Evolutionary conservation across 2,329 filamentous ascomycete genomes (phyloP).

Genomic region (Aspergillus terreus): DNA sequence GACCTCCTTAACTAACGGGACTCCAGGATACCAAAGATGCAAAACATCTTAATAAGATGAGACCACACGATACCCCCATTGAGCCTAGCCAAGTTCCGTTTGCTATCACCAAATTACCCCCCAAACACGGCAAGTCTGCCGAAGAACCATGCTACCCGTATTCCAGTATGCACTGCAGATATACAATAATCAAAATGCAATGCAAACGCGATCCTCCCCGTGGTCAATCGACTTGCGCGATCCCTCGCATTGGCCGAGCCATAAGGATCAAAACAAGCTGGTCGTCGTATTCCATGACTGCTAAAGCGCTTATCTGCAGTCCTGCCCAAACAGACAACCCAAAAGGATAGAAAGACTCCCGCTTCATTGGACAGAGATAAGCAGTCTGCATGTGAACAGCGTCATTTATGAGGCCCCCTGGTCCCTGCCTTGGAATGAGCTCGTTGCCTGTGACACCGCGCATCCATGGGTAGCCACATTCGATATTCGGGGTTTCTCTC

Average conservation of each 20-base stretch:
- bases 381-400: background rate
- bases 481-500: too few species aligned
- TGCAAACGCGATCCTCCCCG: background rate
- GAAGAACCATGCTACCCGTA: too few species aligned
- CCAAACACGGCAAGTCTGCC: too few species aligned
- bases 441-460: too few species aligned
- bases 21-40: slow-evolving; percentile 3
- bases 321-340: slow-evolving; percentile 3
- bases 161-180: too few species aligned
- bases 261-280: too few species aligned
- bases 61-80: background rate
- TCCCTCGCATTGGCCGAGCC: too few species aligned
- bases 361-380: slow-evolving; percentile 12
- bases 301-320: slow-evolving; percentile 2
- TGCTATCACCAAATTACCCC: background rate
- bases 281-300: too few species aligned
- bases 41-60: background rate
- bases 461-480: too few species aligned
- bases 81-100: background rate
- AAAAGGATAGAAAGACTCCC: background rate
- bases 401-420: too few species aligned
- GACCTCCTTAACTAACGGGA: too few species aligned
- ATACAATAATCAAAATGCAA: background rate
- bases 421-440: too few species aligned
- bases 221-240: background rate